Conservation (phyloP, 192 early-diverging fungal genomes). For the Rhizoclosmatium globosum region DNA sequence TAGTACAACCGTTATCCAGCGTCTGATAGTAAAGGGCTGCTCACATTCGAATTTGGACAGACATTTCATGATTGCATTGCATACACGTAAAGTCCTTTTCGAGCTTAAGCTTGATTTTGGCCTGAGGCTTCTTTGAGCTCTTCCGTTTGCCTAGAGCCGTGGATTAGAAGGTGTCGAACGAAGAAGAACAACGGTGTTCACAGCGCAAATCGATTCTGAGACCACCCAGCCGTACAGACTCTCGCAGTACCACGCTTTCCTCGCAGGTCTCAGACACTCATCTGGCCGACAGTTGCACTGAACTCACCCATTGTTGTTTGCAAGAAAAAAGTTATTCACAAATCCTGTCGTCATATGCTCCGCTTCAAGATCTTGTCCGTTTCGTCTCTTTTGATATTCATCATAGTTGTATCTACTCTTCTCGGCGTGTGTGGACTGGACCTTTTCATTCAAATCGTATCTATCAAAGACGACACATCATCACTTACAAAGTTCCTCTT, state of each 20-base stretch:
- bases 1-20: not conserved
- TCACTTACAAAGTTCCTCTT: conserved; percentile 18
- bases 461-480: conserved; percentile 5
- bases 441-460: conserved; percentile 31
- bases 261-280: too few species aligned
- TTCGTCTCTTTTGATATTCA: conserved; percentile 22
- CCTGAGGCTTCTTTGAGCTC: conserved; percentile 72
- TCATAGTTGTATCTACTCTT: not conserved
- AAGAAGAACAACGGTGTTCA: too few species aligned
- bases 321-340: too few species aligned
- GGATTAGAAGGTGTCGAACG: not conserved
- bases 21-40: not conserved
- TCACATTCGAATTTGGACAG: conserved; percentile 78
- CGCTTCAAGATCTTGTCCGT: conserved; percentile 18
- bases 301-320: too few species aligned
- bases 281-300: too few species aligned
- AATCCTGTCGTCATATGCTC: too few species aligned
- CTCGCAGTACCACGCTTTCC: too few species aligned
- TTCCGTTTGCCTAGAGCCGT: conserved; percentile 72
- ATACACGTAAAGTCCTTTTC: conserved; percentile 81
- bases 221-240: too few species aligned
- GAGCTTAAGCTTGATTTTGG: conserved; percentile 69
- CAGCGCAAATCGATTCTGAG: too few species aligned
- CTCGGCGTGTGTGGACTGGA: conserved; percentile 33
- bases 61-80: conserved; percentile 86